These are phyloP conservation scores for Antitrichia curtipendula DNA, from an alignment of 225 moss, liverwort and hornwort species.

Conservation along the genomic window DNA sequence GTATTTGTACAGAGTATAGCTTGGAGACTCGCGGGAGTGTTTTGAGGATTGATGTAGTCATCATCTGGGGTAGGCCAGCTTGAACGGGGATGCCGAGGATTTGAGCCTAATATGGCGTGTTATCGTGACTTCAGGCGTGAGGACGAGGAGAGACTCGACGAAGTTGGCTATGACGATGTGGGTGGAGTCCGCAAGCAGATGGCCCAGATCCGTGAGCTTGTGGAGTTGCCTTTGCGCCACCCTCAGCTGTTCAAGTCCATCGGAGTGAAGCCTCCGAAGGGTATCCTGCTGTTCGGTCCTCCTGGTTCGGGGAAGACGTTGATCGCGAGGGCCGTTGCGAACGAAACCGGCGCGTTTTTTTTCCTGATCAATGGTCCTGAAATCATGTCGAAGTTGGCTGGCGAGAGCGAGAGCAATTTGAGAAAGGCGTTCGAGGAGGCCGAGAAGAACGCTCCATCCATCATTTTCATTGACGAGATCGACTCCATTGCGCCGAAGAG, in stretches of 20 bases:
- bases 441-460: conserved; percentile 90
- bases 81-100: background rate
- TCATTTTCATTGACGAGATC: conserved; percentile 93
- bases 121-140: conserved; percentile 31
- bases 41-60: background rate
- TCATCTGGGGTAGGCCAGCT: background rate
- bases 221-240: conserved; percentile 71
- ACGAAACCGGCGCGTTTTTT: conserved; percentile 87
- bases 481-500: conserved; percentile 95
- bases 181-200: conserved; percentile 94
- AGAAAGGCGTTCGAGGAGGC: conserved; percentile 92
- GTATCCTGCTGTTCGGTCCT: conserved; percentile 77
- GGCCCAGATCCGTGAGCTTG: conserved; percentile 85
- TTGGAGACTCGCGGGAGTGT: background rate
- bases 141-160: conserved; percentile 85
- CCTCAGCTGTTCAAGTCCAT: conserved; percentile 67
- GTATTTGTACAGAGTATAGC: no score
- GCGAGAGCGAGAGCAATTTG: conserved; percentile 93
- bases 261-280: conserved; percentile 88
- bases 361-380: conserved; percentile 97
- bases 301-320: conserved; percentile 91
- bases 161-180: conserved; percentile 95
- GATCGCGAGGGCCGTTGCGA: conserved; percentile 87
- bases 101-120: background rate
- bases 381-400: conserved; percentile 95